Evolutionary conservation across 2,329 filamentous ascomycete species (phyloP).

Genomic region (Penicillium sp.): DNA sequence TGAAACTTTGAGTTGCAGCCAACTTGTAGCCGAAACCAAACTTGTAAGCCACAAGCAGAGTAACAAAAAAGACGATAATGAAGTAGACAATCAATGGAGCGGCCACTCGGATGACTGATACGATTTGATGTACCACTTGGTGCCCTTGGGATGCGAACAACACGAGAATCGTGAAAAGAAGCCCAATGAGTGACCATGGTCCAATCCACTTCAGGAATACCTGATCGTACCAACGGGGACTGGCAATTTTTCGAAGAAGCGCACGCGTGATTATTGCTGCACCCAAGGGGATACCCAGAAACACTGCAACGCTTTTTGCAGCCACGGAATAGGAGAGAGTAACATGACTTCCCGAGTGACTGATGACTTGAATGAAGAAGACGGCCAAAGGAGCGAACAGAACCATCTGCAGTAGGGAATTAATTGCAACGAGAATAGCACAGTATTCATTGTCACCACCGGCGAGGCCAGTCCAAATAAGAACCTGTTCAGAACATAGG

Average conservation of each 20-base stretch:
- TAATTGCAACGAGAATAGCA: conserved; percentile 76
- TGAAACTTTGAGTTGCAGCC: conserved; percentile 79
- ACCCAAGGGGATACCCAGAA: conserved; percentile 80
- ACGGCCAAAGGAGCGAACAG: conserved; percentile 72
- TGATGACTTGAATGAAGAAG: conserved; percentile 72
- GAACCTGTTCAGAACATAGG: conserved; percentile 52
- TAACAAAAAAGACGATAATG: conserved; percentile 71
- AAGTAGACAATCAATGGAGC: conserved; percentile 86
- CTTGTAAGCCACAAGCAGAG: conserved; percentile 64
- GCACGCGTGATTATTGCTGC: conserved; percentile 79
- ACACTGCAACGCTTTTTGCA: conserved; percentile 80
- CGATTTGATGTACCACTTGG: conserved; percentile 79
- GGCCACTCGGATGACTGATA: conserved; percentile 78
- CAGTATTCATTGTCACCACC: conserved; percentile 82
- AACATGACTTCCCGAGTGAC: conserved; percentile 50
- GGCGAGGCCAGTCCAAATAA: conserved; percentile 79
- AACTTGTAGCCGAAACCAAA: conserved; percentile 76
- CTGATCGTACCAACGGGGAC: conserved; percentile 64
- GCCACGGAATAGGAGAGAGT: conserved; percentile 66
- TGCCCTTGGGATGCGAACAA: conserved; percentile 81
- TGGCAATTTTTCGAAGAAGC: conserved; percentile 58
- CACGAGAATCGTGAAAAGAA: conserved; percentile 85
- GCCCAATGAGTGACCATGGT: conserved; percentile 78
- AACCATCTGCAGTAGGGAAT: conserved; percentile 75
- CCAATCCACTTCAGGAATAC: conserved; percentile 62